Percentiles rank a stretch among this genome's conserved stretches.
phyloP scores from a whole-genome alignment of 2,329 filamentous ascomycete species.

The Emergomyces africanus region DNA sequence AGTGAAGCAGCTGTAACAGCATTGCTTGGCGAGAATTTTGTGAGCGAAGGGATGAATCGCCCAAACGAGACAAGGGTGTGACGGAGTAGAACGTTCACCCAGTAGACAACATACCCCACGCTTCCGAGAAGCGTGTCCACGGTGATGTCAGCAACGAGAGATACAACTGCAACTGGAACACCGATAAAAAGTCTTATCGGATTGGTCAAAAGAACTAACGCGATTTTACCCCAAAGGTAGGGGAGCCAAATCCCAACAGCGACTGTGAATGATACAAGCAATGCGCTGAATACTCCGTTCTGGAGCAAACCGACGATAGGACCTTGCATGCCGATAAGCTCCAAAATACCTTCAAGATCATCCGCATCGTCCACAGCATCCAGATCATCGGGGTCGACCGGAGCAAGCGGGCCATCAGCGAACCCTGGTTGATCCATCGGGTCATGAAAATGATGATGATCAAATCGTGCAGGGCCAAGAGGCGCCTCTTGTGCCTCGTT shows the following conservation, averaged over 20 bases:
- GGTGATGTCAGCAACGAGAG: constrained; percentile 61
- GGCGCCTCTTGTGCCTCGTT: constrained; percentile 48
- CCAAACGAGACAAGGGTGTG: constrained; percentile 23
- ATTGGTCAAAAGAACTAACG: constrained; percentile 66
- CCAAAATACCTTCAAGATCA: constrained; percentile 90
- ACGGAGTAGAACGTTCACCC: constrained; percentile 22
- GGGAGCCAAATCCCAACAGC: constrained; percentile 78
- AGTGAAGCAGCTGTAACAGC: constrained; percentile 29
- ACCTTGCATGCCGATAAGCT: constrained; percentile 91
- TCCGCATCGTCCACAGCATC: constrained; percentile 59
- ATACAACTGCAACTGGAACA: constrained; percentile 59
- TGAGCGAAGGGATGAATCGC: constrained; percentile 20
- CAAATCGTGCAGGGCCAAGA: constrained; percentile 42
- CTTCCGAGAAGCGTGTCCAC: constrained; percentile 62
- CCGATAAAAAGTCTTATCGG: constrained; percentile 55
- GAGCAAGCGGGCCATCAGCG: not conserved
- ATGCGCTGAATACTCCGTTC: constrained; percentile 86
- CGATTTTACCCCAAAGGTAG: constrained; percentile 80
- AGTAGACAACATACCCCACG: constrained; percentile 40
- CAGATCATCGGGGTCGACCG: constrained; percentile 34
- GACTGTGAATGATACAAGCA: constrained; percentile 78
- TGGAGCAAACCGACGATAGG: constrained; percentile 82
- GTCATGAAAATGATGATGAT: constrained; percentile 21
- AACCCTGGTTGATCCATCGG: not conserved
- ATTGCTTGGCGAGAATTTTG: constrained; percentile 24